These are phyloP conservation scores for Beauveria asiatica DNA, from an alignment of 2,329 filamentous ascomycete species.

Conservation along the genomic window DNA sequence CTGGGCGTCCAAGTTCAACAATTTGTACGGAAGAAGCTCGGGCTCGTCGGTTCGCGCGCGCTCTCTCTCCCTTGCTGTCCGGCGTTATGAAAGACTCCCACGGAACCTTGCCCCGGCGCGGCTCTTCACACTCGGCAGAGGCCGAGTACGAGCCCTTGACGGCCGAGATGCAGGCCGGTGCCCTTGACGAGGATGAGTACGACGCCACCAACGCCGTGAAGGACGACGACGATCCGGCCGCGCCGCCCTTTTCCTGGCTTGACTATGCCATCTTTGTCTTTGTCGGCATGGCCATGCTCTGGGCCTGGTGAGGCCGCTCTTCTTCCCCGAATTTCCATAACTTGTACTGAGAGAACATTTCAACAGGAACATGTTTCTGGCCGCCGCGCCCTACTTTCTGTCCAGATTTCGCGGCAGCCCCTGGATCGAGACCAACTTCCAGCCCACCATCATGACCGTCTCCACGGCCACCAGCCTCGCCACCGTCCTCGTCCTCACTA, in stretches of 20 bases:
- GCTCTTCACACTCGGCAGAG: constrained; percentile 9
- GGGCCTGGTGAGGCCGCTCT: constrained; percentile 69
- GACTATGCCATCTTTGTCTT: constrained; percentile 82
- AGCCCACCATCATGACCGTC: constrained; percentile 79
- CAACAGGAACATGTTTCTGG: constrained; percentile 92
- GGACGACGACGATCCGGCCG: neutral
- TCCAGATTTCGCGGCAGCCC: constrained; percentile 63
- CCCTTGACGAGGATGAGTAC: constrained; percentile 22
- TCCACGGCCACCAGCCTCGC: constrained; percentile 76
- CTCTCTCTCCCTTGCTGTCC: too few species aligned
- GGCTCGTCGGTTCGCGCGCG: too few species aligned
- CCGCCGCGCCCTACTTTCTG: constrained; percentile 88
- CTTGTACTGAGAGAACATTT: neutral
- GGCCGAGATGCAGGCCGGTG: constrained; percentile 3
- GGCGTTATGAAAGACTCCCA: constrained; percentile 8
- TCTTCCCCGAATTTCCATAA: neutral
- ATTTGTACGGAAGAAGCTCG: too few species aligned
- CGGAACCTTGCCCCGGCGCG: constrained; percentile 4
- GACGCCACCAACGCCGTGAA: constrained; percentile 20
- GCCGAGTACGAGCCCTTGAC: constrained; percentile 11
- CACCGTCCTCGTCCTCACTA: constrained; percentile 67
- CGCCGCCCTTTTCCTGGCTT: constrained; percentile 64
- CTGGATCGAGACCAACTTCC: constrained; percentile 74
- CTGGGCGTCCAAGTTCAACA: neutral
- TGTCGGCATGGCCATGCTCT: constrained; percentile 88